Evolutionary conservation across 2,329 filamentous ascomycete species (phyloP).

Genomic region (Akanthomyces dipterigenus): DNA sequence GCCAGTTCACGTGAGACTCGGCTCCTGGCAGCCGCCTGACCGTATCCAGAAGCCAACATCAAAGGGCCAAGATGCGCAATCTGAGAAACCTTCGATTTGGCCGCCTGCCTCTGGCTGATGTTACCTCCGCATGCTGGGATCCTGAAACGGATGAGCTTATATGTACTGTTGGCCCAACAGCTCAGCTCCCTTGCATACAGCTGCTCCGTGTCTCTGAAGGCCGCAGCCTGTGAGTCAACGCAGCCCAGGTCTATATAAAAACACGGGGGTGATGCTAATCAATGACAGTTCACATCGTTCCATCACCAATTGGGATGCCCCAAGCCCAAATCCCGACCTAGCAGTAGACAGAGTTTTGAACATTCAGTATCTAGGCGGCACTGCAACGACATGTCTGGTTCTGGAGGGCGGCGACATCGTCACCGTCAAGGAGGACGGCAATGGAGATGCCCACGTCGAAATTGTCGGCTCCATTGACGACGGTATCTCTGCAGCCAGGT

Average conservation of each 20-base stretch:
- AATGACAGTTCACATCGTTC: conserved; percentile 23
- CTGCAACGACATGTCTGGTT: conserved; percentile 69
- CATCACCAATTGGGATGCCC: conserved; percentile 85
- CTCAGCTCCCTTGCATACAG: conserved; percentile 64
- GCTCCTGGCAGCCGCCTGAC: background rate
- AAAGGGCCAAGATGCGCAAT: conserved; percentile 64
- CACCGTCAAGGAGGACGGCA: conserved; percentile 61
- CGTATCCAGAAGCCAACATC: background rate
- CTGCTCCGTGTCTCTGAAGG: conserved; percentile 50
- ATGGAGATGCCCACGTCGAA: conserved; percentile 73
- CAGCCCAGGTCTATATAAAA: background rate
- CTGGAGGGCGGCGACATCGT: conserved; percentile 88
- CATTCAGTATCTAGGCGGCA: conserved; percentile 82
- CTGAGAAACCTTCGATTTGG: conserved; percentile 70
- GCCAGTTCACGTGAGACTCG: background rate
- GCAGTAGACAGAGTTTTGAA: conserved; percentile 67
- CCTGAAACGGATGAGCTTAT: conserved; percentile 68
- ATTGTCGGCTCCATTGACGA: conserved; percentile 92
- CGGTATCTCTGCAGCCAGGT: conserved; percentile 80
- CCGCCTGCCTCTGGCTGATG: conserved; percentile 53
- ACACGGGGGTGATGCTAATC: conserved; percentile 17
- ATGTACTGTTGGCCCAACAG: conserved; percentile 76
- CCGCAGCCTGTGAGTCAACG: conserved; percentile 33
- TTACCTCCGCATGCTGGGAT: conserved; percentile 84
- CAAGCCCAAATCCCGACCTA: conserved; percentile 70